These are phyloP conservation scores for Ophiocordyceps camponoti-floridani DNA, from an alignment of 2,329 filamentous ascomycete species.

Conservation along the genomic window DNA sequence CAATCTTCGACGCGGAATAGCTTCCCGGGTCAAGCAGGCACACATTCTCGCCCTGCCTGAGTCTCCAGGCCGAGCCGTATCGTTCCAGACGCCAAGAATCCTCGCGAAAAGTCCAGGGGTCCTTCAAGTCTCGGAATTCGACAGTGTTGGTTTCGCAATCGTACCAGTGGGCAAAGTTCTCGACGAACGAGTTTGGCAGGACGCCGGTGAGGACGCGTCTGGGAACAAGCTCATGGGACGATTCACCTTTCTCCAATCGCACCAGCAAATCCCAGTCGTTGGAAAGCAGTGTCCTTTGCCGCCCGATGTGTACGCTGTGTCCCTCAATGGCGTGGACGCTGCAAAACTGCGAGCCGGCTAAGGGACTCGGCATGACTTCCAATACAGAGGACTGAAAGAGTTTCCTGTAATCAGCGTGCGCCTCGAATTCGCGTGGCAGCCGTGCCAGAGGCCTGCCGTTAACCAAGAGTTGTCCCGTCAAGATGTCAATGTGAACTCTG, in stretches of 20 bases:
- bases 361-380: constrained; percentile 22
- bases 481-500: constrained; percentile 25
- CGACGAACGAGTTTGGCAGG: neutral
- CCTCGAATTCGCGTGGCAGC: constrained; percentile 24
- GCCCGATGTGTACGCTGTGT: neutral
- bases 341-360: constrained; percentile 8
- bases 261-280: neutral
- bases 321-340: neutral
- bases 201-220: neutral
- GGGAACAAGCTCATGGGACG: neutral
- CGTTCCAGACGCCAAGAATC: neutral
- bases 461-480: constrained; percentile 31
- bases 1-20: neutral
- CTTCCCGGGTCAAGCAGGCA: neutral
- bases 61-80: neutral
- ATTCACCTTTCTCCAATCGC: neutral
- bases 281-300: neutral
- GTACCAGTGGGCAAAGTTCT: neutral
- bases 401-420: constrained; percentile 17
- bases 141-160: neutral
- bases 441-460: constrained; percentile 27
- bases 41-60: neutral
- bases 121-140: neutral
- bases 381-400: constrained; percentile 23
- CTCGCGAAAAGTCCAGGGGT: neutral